Conservation (phyloP, 345 rosid genomes). For the Fremontodendron californicum region DNA sequence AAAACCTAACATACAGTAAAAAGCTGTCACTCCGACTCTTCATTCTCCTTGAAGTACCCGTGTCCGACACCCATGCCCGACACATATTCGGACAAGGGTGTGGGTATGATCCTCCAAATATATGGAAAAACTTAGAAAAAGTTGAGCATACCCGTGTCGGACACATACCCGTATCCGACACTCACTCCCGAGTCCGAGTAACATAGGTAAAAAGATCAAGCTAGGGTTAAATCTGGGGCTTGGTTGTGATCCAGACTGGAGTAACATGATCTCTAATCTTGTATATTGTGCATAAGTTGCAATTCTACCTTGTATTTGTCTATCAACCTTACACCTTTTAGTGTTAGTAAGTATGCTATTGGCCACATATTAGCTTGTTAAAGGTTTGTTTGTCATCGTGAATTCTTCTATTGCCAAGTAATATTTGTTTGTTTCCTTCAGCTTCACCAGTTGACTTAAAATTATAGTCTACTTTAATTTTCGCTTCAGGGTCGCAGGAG, state of each 20-base stretch:
- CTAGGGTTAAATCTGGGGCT: background rate
- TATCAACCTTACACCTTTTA: background rate
- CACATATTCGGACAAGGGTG: too few relatives aligned
- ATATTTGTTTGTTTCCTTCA: background rate
- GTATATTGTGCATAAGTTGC: conserved; percentile 1
- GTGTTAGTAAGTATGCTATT: background rate
- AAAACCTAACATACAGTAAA: background rate
- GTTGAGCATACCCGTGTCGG: too few relatives aligned
- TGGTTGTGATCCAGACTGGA: background rate
- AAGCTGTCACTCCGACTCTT: too few relatives aligned
- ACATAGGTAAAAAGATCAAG: background rate
- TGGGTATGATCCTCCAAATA: too few relatives aligned
- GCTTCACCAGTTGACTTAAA: background rate
- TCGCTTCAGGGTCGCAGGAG: conserved; percentile 42
- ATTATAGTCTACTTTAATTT: conserved; percentile 5
- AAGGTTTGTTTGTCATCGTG: background rate
- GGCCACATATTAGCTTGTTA: background rate
- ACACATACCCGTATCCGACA: too few relatives aligned
- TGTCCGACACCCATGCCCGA: too few relatives aligned
- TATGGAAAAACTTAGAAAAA: too few relatives aligned
- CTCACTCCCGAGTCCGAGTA: too few relatives aligned
- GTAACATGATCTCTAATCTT: background rate
- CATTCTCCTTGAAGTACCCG: too few relatives aligned
- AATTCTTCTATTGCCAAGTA: background rate
- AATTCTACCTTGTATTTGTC: background rate